phyloP scores from a whole-genome alignment of 257 asterid species.

The Verbascum thapsus region DNA sequence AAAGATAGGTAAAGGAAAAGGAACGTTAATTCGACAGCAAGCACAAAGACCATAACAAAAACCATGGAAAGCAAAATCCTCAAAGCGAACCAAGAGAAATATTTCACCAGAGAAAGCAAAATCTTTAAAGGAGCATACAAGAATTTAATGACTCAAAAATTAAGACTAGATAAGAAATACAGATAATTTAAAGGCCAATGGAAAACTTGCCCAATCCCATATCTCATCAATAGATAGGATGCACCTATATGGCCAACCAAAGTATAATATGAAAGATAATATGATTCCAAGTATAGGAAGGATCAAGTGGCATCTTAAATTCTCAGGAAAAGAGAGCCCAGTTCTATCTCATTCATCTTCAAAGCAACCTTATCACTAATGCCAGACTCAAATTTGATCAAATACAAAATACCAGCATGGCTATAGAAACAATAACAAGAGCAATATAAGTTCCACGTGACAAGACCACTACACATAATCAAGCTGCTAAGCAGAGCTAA shows the following conservation, averaged over 20 bases:
- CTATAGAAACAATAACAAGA: conserved; percentile 1
- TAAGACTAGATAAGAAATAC: not conserved
- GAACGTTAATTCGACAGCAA: not conserved
- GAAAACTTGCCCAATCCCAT: conserved; percentile 1
- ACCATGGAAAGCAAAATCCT: not conserved
- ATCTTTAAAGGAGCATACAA: not conserved
- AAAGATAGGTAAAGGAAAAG: not conserved
- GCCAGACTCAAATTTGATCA: not conserved
- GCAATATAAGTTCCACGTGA: conserved; percentile 7
- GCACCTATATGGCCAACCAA: not conserved
- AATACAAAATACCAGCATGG: conserved; percentile 12
- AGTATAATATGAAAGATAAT: not conserved
- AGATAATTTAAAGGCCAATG: not conserved
- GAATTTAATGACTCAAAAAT: not conserved
- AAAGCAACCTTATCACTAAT: not conserved
- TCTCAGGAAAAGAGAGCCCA: not conserved
- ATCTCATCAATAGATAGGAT: not conserved
- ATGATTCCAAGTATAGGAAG: not conserved
- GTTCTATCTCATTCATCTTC: conserved; percentile 7
- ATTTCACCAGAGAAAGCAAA: not conserved
- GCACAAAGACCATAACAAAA: conserved; percentile 20
- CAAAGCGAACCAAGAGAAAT: not conserved
- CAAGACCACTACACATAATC: not conserved
- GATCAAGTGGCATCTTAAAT: not conserved
- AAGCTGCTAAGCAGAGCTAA: not conserved